Base-by-base conservation (phyloP, 352 stramenopile species). In the Pythium grandisporangium region DNA sequence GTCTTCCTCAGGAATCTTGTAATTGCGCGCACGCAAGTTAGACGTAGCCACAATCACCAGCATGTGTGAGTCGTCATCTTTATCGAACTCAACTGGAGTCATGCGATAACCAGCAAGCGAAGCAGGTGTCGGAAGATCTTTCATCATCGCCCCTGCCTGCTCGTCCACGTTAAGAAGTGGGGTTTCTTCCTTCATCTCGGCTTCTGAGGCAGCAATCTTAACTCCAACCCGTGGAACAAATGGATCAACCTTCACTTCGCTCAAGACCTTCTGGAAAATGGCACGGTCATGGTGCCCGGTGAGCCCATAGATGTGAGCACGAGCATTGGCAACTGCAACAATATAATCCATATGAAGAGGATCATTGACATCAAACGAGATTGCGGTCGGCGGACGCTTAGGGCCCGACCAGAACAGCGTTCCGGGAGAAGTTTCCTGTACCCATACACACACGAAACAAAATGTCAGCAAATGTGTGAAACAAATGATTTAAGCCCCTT, bases 11-110 rank as follows among this genome's bases (percentile, higher is more conserved):
- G 84, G 87, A 45, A 99, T 99, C 34, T 86, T 91, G 73, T 99
- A 99, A 58, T 97, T 98, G 17, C 95, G 81, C 5, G 95, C 96
- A 13, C 97, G 91, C 26, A 99, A 58, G 62, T 99, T 99, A 13
- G 90, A 98, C 16, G 93, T 97, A 24, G 95, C 85, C 12, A 97
- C 95, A 12, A 99, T 96, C 42, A 99, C 93, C 25, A 94, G 72
- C 95, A 99, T 99, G 68, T 99, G 95, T 14, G 94, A 80, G 56
- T 99, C 94, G 48, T 98, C 71, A 45, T 99, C 96, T 65, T 99
- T 99, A 56, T 99, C 96, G 61, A 99, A 99, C 45, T 99, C 95
- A 42, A 98, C 96, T 6, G 90, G 66, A 37, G 73, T 59, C 59
- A 99, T 84, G 42, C 90, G 76, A 60, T 96, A 96, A 19, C 84